Base-by-base conservation (phyloP, 192 early-diverging fungal species). In the Coemansia sp. region DNA sequence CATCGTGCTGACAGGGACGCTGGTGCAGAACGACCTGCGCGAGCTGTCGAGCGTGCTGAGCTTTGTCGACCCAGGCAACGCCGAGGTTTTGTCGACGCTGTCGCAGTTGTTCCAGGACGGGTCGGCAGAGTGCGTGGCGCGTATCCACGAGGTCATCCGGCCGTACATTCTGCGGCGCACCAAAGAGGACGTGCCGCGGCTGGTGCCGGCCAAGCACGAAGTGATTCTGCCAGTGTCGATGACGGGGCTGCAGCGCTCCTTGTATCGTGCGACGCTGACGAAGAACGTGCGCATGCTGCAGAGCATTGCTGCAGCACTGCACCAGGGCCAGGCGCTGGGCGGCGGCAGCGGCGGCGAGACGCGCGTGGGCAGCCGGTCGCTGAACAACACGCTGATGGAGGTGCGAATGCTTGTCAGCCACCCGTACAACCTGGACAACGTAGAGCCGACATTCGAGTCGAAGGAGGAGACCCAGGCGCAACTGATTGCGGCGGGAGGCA, bases 1-100 rank as follows among this genome's bases (percentile, higher is more conserved):
- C 1, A 74, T 98, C 0, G 72, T 99, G 35, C 92, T 99, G 58
- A 99, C 97, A 0, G 97, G 97, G 18, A 99, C 97, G 6, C 96
- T 95, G 18, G 80, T 99, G 44, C 95, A 98, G 70, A 99, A 99
- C 80, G 87, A 85, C 38, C 81, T 98, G 32, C 86, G 91, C 60
- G 97, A 99, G 69, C 75, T 98, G 18, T 81, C 91, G 12, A 83
- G 88, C 1, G 64, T 99, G 0, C 78, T 95, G 41, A 84, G 91
- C 42, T 99, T 97, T 68, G 66, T 99, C 48, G 95, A 91, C 81
- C 93, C 95, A 1, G 84, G 79, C 39, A 85, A 87, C 57, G 84
- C 88, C 34, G 83, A 83, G 24, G 60, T 86, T 22, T 82, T 89
- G 17, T 80, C 89, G 26, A 83, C 86, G 53, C 68, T 97, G 17